A percentile compares a stretch with the other conserved stretches of the same genome.
These are phyloP conservation scores for Rachicladosporium sp. DNA, from an alignment of 2,329 filamentous ascomycete species.

Conservation along the genomic window DNA sequence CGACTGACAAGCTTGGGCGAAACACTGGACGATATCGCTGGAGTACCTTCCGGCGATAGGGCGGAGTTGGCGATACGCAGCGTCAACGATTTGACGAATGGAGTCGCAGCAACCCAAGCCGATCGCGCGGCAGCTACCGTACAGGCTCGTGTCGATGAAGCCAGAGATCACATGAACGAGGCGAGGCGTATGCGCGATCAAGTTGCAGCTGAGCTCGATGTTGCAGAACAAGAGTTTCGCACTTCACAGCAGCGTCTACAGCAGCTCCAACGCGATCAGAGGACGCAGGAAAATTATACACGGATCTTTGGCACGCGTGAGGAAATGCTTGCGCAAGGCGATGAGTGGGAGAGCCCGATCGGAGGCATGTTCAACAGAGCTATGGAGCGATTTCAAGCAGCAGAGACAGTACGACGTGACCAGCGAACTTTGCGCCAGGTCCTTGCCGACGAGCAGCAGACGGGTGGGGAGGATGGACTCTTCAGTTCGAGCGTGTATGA, in stretches of 20 bases:
- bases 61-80: conserved; percentile 14
- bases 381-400: conserved; percentile 30
- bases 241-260: conserved; percentile 19
- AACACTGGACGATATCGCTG: conserved; percentile 19
- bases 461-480: conserved; percentile 12
- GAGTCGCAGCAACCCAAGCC: conserved; percentile 8
- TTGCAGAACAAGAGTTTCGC: conserved; percentile 21
- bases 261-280: conserved; percentile 23
- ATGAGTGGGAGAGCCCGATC: conserved; percentile 37
- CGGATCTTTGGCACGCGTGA: conserved; percentile 36
- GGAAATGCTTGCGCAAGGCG: conserved; percentile 31
- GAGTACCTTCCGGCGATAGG: conserved; percentile 10
- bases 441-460: conserved; percentile 18
- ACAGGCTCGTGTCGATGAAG: conserved; percentile 20
- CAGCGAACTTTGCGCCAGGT: conserved; percentile 22
- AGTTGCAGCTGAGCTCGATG: conserved; percentile 21
- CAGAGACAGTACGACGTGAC: conserved; percentile 27
- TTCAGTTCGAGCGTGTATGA: conserved; percentile 13
- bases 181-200: conserved; percentile 21
- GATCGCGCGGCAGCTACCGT: conserved; percentile 16
- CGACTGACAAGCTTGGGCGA: conserved; percentile 18
- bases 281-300: conserved; percentile 25
- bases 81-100: conserved; percentile 11
- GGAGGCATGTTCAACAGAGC: conserved; percentile 36
- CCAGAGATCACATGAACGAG: conserved; percentile 19